Percentiles rank a stretch among this genome's conserved stretches.
phyloP scores from a whole-genome alignment of 164 flowering plant genomes.

The Berberis thunbergii region DNA sequence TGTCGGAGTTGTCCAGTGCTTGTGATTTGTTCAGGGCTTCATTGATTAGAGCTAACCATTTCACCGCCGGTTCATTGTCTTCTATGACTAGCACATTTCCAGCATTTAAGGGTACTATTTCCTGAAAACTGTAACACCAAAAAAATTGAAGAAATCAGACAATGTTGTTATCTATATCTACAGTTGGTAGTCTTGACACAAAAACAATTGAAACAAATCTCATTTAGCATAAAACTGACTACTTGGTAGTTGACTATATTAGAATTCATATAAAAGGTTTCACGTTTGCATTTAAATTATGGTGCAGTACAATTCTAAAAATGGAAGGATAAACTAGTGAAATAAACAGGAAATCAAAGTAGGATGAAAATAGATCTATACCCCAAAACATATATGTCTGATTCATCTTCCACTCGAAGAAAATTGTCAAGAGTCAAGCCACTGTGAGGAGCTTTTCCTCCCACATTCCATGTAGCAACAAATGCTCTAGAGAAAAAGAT shows the following conservation, averaged over 20 bases:
- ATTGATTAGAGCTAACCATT: constrained; percentile 60
- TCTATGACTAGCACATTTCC: constrained; percentile 82
- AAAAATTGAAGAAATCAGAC: not conserved
- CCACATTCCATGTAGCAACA: constrained; percentile 85
- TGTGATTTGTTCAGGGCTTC: constrained; percentile 50
- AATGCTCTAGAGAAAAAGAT: constrained; percentile 32
- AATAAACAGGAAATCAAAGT: not conserved
- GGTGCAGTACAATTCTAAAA: too few species aligned
- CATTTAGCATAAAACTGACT: too few species aligned
- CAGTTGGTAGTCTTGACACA: too few species aligned
- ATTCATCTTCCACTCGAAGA: constrained; percentile 35
- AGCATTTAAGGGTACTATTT: constrained; percentile 87
- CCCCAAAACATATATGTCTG: constrained; percentile 77
- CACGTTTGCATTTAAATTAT: too few species aligned
- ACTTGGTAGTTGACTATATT: too few species aligned
- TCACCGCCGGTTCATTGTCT: constrained; percentile 77
- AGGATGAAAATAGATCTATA: constrained; percentile 11
- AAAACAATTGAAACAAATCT: too few species aligned
- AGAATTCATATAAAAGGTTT: too few species aligned
- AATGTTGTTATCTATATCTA: not conserved
- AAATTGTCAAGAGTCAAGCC: constrained; percentile 48
- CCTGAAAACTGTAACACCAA: constrained; percentile 55
- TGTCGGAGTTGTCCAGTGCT: constrained; percentile 1
- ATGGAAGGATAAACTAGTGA: too few species aligned
- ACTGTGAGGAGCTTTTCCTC: constrained; percentile 56